A percentile compares a stretch with the other conserved stretches of the same genome.
Conservation (phyloP, 192 early-diverging fungal species). For the Linnemannia exigua region DNA sequence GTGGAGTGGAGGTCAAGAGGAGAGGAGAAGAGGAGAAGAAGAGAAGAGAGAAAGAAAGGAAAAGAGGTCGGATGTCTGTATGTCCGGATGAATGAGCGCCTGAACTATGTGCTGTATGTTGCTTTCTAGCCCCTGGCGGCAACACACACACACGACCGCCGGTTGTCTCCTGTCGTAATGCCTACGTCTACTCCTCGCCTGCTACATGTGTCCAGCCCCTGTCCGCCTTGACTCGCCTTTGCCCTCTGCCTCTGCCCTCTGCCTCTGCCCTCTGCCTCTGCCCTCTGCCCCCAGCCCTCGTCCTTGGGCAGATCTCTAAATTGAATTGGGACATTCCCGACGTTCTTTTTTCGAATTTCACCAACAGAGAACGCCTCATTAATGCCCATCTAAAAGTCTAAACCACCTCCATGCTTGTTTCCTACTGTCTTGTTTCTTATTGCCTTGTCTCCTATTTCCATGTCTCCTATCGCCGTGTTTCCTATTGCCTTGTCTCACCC, state of each 20-base stretch:
- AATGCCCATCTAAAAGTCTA: neutral
- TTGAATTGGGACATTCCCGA: neutral
- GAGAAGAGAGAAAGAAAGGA: neutral
- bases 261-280: neutral
- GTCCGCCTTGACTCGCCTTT: too few species aligned
- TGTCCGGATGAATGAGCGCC: too few species aligned
- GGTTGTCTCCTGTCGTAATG: too few species aligned
- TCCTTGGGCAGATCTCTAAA: too few species aligned
- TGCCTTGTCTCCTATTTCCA: too few species aligned
- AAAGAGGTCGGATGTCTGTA: too few species aligned
- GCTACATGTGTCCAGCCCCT: too few species aligned
- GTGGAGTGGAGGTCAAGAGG: neutral
- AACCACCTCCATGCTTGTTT: neutral
- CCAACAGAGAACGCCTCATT: neutral
- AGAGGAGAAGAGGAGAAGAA: neutral
- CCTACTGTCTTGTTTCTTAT: too few species aligned
- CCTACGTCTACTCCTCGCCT: too few species aligned
- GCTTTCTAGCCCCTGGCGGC: neutral
- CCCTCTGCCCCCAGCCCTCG: neutral
- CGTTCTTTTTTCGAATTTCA: slow-evolving; percentile 1
- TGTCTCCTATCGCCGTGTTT: too few species aligned
- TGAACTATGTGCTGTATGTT: too few species aligned
- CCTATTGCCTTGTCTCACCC: neutral
- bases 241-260: neutral
- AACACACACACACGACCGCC: neutral